Evolutionary conservation across 2,329 filamentous ascomycete genomes (phyloP), one percentile per base, ranked within the genome.

Genomic region (Ilyonectria mors-panacis): DNA sequence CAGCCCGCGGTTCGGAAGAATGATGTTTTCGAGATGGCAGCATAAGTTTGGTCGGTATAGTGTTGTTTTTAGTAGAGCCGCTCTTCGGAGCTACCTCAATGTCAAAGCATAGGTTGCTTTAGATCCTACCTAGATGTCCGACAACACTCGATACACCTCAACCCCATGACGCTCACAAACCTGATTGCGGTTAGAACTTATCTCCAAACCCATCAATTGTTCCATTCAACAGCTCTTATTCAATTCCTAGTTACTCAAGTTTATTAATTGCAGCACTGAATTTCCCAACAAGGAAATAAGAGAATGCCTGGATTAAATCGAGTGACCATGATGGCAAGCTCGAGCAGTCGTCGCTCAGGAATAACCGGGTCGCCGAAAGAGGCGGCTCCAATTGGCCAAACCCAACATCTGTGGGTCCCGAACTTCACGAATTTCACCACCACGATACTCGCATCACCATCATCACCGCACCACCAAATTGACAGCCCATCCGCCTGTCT

Each of bases 391-490:
- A 63, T 63, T 63, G 60, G 60, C 23, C 44, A 51, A 12, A 12
- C 5, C 2, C 10, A 26, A 9, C 30, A 5, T 21, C 37, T 42
- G 53, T 51, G 60, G 60, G 53, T 45, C 60, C 12, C 9, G 19
- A 26, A 55, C 44, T 55, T 61, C 37, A 37, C 28, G 59, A 61
- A 61, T 61, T 61, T 61, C 57, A 65, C 61, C 61, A 63, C 61
- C 54, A 57, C 37, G 26, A 54, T 50, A 48, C 45, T 33, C 33
- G 13, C 57, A 61, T 67, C 67, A 72, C 63, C 63, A 61, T 56
- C 56, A 63, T 51, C 61, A 57, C 59, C 66, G 67, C 44, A 60
- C 60, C 53, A 65, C 54, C 59, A 53, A 60, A 48, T 53, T 1
- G 23, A 19, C 48, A 33, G n/a, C 64, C 64, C 61, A 42, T n/a